Base-by-base conservation (phyloP, 73 alveolate species). In the Stentor roeselii region DNA sequence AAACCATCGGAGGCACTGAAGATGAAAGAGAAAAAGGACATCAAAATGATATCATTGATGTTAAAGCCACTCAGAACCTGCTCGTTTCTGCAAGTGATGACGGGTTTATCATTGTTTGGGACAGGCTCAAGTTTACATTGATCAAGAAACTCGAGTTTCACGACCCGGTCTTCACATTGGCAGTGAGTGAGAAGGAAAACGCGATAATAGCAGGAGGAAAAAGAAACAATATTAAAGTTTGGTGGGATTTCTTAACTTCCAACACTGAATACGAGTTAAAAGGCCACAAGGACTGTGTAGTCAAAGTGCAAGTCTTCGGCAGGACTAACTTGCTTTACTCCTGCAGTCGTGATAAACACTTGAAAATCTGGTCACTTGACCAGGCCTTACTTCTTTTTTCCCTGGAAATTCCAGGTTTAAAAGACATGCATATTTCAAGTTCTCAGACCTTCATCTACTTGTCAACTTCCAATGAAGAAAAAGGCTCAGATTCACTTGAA, bases 361-460 rank as follows among this genome's bases (percentile, higher is more conserved):
- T 50, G 67, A 50, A 50, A 50, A 50, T 50, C 6, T 50, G 67
- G 67, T 50, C 67, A 50, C 67, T 50, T 50, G 67, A 50, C 21
- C 67, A 50, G 21, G 67, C 30, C 67, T 21, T 50, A 21, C 6
- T 50, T 21, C 67, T 50, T 50, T 50, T 50, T 50, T 50, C 67
- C 6, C 67, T 50, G 21, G 21, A 50, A 50, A 50, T 50, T 50
- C 30, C 6, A 11, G 67, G 21, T 11, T 11, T 50, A 21, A 21
- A 11, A 50, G 21, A 50, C 21, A 11, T 50, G 6, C 21, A 50
- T 50, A 21, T 50, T 50, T 21, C 67, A 11, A 50, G 21, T 11
- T 6, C 6, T 11, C 67, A 50, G 21, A 50, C 30, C 30, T 21
- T 50, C 21, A 50, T 50, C 21, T 50, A 50, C 21, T 6, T 50